Base-by-base conservation (phyloP, 345 rosid genomes). In the Kandelia obovata region DNA sequence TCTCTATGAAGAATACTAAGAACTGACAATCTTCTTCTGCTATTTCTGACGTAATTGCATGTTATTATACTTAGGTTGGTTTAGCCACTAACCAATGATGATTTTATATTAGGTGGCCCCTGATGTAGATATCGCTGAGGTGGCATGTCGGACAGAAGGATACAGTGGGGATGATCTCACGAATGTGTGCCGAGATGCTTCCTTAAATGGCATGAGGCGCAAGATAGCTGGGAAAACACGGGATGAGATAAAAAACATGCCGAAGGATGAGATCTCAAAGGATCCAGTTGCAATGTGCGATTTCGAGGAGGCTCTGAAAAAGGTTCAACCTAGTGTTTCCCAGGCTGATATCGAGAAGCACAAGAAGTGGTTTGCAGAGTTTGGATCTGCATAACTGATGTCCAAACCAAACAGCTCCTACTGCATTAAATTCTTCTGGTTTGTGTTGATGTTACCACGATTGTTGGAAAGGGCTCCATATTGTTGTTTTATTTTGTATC, bases 101-200 rank as follows among this genome's bases (percentile, higher is more conserved):
- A 32, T 13, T 57, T 25, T 32, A 21, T 46, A 8, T 16, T 73
- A 95, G 99, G 98, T 96, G 73, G 91, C 99, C 16, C 30, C 81
- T 46, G 99, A 92, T 77, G 99, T 96, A 23, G 69, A 96, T 73
- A 88, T 90, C 4, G 98, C 92, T 69, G 96, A 87, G 20, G 99
- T 92, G 76, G 96, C 99, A 71, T 84, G 87, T 58, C 81, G 89
- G 75, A 89, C 98, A 25, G 96, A 92, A 2, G 98, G 99, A 70
- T 96, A 96, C 80, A 96, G 99, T 82, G 98, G 99, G 78, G 99
- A 96, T 53, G 99, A 96, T 84, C 95, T 96, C 66, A 92, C 99
- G 2, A 96, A 92, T 56, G 96, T 95, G 65, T 95, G 99, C 59
- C 87, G 99, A 20, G 99, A 95, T 68, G 99, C 99, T 59, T 95